Evolutionary conservation across 257 asterid species (phyloP).

Genomic region (Ligustrum vulgare): DNA sequence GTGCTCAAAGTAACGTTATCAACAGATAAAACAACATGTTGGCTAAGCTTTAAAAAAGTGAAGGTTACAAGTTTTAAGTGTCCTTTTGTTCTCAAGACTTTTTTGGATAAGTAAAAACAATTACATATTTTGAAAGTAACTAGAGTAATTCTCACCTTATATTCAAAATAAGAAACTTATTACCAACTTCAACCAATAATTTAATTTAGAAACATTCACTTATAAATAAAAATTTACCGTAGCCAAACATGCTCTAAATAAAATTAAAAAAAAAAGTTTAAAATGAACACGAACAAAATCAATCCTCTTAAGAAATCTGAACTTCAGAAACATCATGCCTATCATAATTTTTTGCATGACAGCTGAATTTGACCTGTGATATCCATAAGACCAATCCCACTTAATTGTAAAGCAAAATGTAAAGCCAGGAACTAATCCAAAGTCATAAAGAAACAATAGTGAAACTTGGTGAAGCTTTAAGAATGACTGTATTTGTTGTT

Average conservation of each 20-base stretch:
- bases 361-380: not conserved
- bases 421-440: not conserved
- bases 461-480: too few relatives aligned
- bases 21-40: not conserved
- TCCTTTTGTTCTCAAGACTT: not conserved
- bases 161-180: not conserved
- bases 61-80: not conserved
- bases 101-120: not conserved
- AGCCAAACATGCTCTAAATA: not conserved
- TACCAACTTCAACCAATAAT: not conserved
- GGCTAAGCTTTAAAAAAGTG: not conserved
- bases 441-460: not conserved
- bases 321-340: not conserved
- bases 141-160: not conserved
- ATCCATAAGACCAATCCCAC: not conserved
- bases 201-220: not conserved
- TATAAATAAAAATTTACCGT: not conserved
- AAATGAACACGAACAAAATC: not conserved
- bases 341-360: not conserved
- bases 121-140: not conserved
- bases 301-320: not conserved
- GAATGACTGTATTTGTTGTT: not conserved
- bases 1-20: slow-evolving; percentile 18
- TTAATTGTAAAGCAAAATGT: not conserved
- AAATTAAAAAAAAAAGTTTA: not conserved